A percentile compares a stretch with the other conserved stretches of the same genome.
These are phyloP conservation scores for Globisporangium barbulae DNA, from an alignment of 352 stramenopile genomes.

Conservation along the genomic window DNA sequence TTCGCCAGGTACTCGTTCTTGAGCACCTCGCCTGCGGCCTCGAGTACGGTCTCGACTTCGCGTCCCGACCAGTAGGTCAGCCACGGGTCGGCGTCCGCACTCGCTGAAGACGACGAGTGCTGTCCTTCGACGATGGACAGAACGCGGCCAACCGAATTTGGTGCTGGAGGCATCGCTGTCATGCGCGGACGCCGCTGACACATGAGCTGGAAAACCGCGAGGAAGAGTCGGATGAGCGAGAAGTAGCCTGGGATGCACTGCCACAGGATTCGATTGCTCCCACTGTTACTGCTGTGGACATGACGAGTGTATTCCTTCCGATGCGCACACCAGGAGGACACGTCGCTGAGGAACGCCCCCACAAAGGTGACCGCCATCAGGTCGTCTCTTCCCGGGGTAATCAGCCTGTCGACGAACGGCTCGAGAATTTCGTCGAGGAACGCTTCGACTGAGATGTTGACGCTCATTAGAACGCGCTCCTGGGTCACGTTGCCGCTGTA, in stretches of 20 bases:
- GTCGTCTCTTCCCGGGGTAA: constrained; percentile 52
- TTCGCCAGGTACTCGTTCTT: constrained; percentile 70
- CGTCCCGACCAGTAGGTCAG: constrained; percentile 66
- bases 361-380: constrained; percentile 68
- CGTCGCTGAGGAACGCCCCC: constrained; percentile 60
- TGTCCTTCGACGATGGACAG: constrained; percentile 53
- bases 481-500: constrained; percentile 53
- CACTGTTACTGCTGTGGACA: not conserved
- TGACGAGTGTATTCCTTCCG: constrained; percentile 22
- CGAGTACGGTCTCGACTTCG: constrained; percentile 56
- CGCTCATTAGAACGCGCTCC: constrained; percentile 33
- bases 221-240: constrained; percentile 56
- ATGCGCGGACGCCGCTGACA: constrained; percentile 57
- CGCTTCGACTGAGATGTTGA: constrained; percentile 35
- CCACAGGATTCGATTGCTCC: constrained; percentile 45
- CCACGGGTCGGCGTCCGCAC: constrained; percentile 48
- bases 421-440: constrained; percentile 41
- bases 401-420: constrained; percentile 57
- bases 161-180: constrained; percentile 29
- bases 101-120: constrained; percentile 17
- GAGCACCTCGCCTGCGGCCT: constrained; percentile 54
- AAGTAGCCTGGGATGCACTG: constrained; percentile 82
- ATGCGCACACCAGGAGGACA: constrained; percentile 55
- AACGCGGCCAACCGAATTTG: constrained; percentile 41
- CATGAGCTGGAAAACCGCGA: constrained; percentile 73